phyloP scores from a whole-genome alignment of 352 stramenopile genomes.

The Globisporangium emineosum region DNA sequence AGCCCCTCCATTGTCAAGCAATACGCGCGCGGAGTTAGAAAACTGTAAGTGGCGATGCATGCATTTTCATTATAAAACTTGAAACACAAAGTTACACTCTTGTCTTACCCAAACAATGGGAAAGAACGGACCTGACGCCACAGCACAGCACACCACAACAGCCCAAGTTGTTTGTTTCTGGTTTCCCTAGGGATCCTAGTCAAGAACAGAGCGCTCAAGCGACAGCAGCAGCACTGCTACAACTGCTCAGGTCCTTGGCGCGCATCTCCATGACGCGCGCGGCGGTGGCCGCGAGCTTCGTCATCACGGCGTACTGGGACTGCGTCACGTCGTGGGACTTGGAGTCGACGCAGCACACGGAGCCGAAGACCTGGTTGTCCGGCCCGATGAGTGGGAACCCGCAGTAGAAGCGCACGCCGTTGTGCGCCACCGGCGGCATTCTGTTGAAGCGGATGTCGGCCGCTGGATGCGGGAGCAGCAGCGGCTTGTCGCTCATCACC shows the following conservation, averaged over 20 bases:
- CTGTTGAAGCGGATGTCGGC: constrained; percentile 51
- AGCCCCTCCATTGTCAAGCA: neutral
- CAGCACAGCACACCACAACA: too few species aligned
- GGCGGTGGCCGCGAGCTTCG: constrained; percentile 33
- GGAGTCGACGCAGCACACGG: constrained; percentile 43
- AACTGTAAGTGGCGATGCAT: neutral
- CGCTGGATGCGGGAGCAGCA: constrained; percentile 45
- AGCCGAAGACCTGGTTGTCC: constrained; percentile 37
- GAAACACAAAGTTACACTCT: neutral
- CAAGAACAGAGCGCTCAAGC: too few species aligned
- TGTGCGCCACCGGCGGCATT: constrained; percentile 26
- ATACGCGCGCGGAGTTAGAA: neutral
- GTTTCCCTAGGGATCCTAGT: too few species aligned
- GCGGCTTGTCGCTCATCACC: constrained; percentile 46
- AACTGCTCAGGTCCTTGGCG: neutral
- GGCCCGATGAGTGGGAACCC: constrained; percentile 38
- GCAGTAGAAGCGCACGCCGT: constrained; percentile 51
- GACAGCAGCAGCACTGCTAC: neutral
- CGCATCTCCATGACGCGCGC: constrained; percentile 33
- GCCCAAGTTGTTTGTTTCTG: too few species aligned
- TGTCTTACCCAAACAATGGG: neutral
- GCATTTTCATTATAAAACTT: neutral
- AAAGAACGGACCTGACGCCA: too few species aligned
- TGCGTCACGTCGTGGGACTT: constrained; percentile 37
- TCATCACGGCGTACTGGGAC: constrained; percentile 38